phyloP scores from a whole-genome alignment of 768 basidiomycete genomes.

The Ramaria sp. region DNA sequence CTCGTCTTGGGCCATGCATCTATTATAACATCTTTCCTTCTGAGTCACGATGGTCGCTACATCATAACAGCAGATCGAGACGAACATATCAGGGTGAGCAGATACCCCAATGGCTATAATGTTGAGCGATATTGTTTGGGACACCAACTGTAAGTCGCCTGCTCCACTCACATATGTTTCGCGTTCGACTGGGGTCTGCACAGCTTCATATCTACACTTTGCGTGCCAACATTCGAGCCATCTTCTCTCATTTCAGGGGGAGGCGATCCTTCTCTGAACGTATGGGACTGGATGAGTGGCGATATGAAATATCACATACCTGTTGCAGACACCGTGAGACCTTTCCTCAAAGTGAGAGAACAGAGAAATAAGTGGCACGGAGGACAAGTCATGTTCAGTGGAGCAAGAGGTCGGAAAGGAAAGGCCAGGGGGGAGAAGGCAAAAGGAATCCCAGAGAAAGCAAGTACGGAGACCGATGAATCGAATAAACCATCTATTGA shows the following conservation, averaged over 20 bases:
- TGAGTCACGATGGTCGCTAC: conserved; percentile 55
- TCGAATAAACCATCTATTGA: conserved; percentile 6
- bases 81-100: conserved; percentile 88
- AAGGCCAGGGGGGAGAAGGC: conserved; percentile 13
- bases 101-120: conserved; percentile 77
- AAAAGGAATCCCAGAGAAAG: conserved; percentile 16
- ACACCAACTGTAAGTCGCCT: conserved; percentile 55
- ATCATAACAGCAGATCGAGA: conserved; percentile 91
- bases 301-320: conserved; percentile 37
- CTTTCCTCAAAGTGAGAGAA: conserved; percentile 28
- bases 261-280: conserved; percentile 64
- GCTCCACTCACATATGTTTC: neutral
- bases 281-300: conserved; percentile 78
- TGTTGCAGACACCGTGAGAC: conserved; percentile 29
- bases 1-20: conserved; percentile 86
- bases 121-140: conserved; percentile 86
- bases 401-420: conserved; percentile 12
- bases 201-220: conserved; percentile 79
- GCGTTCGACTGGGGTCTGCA: neutral
- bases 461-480: conserved; percentile 2
- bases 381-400: conserved; percentile 13
- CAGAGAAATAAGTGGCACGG: conserved; percentile 19
- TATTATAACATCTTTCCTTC: conserved; percentile 61
- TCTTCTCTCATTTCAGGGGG: conserved; percentile 71
- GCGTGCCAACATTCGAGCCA: conserved; percentile 43